Conservation (phyloP, 2,329 filamentous ascomycete species). For the Elsinoe australis region DNA sequence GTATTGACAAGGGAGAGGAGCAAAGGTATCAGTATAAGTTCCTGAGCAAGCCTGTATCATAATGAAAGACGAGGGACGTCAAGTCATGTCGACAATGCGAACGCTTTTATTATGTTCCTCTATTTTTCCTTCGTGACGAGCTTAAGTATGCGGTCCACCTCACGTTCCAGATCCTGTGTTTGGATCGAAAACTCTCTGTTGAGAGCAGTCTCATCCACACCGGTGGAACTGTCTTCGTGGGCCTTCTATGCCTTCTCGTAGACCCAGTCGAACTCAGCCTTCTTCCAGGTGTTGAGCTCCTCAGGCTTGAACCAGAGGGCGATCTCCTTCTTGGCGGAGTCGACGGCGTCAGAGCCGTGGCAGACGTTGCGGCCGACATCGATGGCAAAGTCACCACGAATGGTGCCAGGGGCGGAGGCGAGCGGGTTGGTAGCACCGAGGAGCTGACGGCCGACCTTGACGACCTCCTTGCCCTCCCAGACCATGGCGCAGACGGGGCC, state of each 20-base stretch:
- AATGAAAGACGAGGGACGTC: background rate
- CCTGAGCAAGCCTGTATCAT: conserved; percentile 9
- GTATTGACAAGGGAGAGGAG: conserved; percentile 19
- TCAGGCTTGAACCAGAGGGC: conserved; percentile 92
- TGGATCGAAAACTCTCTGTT: too few species aligned
- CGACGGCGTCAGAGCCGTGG: conserved; percentile 98
- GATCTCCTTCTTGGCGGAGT: conserved; percentile 99
- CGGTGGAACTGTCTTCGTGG: background rate
- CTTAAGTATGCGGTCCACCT: too few species aligned
- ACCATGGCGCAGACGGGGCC: conserved; percentile 99
- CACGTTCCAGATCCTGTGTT: too few species aligned
- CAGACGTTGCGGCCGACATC: conserved; percentile 97
- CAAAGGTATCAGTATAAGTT: conserved; percentile 32
- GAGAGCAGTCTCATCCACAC: background rate
- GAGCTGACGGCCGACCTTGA: conserved; percentile 95
- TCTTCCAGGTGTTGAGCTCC: conserved; percentile 80
- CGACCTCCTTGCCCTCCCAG: conserved; percentile 97
- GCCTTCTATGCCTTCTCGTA: conserved; percentile 66
- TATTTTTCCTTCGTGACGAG: conserved; percentile 1
- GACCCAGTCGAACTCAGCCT: conserved; percentile 81
- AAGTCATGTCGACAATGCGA: background rate
- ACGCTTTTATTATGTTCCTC: conserved; percentile 11
- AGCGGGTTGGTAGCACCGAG: conserved; percentile 99
- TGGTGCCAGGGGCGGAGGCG: conserved; percentile 89
- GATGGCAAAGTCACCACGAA: conserved; percentile 88